Evolutionary conservation across 2,329 filamentous ascomycete species (phyloP).

Genomic region (Monosporascus sp.): DNA sequence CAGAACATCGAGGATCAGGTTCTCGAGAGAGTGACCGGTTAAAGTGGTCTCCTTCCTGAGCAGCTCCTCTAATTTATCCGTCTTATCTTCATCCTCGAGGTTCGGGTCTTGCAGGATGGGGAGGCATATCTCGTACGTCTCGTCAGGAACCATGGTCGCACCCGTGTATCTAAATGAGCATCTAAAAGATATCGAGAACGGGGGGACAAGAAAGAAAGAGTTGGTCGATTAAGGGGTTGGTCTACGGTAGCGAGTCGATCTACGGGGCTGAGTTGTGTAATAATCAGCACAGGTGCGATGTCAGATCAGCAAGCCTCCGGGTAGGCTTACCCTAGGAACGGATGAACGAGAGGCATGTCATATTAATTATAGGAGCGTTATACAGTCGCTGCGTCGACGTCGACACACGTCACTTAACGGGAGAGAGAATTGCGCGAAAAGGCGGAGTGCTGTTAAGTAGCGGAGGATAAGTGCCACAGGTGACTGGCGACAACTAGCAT

Average conservation of each 20-base stretch:
- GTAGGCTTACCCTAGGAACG: not conserved
- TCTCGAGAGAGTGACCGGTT: constrained; percentile 73
- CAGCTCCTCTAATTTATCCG: constrained; percentile 82
- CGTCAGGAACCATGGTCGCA: constrained; percentile 79
- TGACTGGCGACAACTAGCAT: constrained; percentile 26
- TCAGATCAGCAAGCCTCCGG: not conserved
- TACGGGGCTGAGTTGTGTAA: not conserved
- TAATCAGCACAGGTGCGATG: not conserved
- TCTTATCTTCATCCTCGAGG: constrained; percentile 92
- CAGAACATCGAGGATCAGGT: constrained; percentile 82
- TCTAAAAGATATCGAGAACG: constrained; percentile 3
- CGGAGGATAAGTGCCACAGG: constrained; percentile 23
- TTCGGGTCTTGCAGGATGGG: constrained; percentile 77
- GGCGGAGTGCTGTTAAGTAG: constrained; percentile 22
- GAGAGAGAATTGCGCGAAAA: constrained; percentile 10
- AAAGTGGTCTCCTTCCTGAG: constrained; percentile 74
- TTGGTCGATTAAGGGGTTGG: not conserved
- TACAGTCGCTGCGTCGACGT: not conserved
- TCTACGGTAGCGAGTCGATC: not conserved
- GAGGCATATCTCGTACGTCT: constrained; percentile 86
- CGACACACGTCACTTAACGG: not conserved
- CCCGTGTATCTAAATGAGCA: constrained; percentile 10
- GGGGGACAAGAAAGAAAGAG: constrained; percentile 6
- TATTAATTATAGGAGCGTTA: not conserved
- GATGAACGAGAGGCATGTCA: not conserved